These are phyloP conservation scores for Candida succiphila DNA, from an alignment of 805 yeast genomes.

Conservation along the genomic window DNA sequence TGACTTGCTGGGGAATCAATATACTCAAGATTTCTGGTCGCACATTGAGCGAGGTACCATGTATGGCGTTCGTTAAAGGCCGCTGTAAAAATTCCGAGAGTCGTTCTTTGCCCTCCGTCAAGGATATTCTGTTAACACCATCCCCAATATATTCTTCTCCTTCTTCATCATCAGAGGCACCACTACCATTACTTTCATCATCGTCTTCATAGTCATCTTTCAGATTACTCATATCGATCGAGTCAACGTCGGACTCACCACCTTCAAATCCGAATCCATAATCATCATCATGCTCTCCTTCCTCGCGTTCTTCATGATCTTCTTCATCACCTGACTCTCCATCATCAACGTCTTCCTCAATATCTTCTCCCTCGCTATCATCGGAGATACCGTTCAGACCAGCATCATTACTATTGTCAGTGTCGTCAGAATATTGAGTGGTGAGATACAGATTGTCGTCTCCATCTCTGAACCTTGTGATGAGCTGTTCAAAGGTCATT, in stretches of 20 bases:
- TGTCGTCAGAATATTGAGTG: conserved; percentile 50
- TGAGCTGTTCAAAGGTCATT: conserved; percentile 40
- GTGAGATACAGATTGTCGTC: conserved; percentile 49
- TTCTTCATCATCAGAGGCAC: conserved; percentile 8
- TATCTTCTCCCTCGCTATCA: conserved; percentile 20
- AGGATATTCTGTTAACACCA: conserved; percentile 12
- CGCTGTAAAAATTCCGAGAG: conserved; percentile 45
- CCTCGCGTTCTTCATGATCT: conserved; percentile 17
- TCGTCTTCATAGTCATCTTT: conserved; percentile 38
- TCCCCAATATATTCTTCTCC: conserved; percentile 8
- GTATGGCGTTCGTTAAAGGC: conserved; percentile 42
- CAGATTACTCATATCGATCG: conserved; percentile 32
- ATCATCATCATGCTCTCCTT: not conserved
- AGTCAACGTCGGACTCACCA: conserved; percentile 25
- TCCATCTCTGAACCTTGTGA: conserved; percentile 29
- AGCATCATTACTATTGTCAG: conserved; percentile 23
- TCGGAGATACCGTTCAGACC: conserved; percentile 21
- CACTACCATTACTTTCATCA: conserved; percentile 13
- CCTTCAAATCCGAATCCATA: conserved; percentile 4
- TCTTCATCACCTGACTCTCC: conserved; percentile 17
- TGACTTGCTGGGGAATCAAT: conserved; percentile 59
- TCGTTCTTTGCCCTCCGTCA: conserved; percentile 30
- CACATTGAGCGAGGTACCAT: conserved; percentile 20
- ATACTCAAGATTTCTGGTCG: conserved; percentile 29
- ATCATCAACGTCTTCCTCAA: conserved; percentile 14